A percentile compares a stretch with the other conserved stretches of the same genome.
Evolutionary conservation across 345 rosid genomes (phyloP).

Genomic region (Eucalyptus tenuipes): DNA sequence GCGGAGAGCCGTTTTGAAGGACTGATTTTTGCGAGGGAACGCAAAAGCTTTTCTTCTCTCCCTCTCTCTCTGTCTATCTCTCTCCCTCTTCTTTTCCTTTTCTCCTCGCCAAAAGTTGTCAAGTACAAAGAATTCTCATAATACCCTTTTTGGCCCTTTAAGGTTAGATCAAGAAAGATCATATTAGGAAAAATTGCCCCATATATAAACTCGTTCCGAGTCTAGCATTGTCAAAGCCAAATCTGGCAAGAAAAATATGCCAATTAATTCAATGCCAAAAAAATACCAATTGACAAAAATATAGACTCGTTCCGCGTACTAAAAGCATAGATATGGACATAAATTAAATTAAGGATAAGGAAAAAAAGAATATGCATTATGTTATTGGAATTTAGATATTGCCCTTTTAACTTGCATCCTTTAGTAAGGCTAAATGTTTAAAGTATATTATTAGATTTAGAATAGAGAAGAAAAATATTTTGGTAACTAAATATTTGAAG

Average conservation of each 20-base stretch:
- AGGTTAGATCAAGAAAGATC: background rate
- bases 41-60: background rate
- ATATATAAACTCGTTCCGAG: background rate
- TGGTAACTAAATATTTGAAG: background rate
- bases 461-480: background rate
- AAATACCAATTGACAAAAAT: background rate
- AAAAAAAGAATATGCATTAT: background rate
- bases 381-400: background rate
- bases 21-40: background rate
- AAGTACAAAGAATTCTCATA: background rate
- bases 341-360: background rate
- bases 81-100: background rate
- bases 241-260: background rate
- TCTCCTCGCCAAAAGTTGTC: background rate
- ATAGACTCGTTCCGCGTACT: rapidly evolving
- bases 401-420: background rate
- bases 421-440: background rate
- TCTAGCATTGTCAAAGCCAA: background rate
- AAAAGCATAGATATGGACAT: background rate
- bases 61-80: background rate
- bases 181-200: background rate
- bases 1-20: background rate
- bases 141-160: background rate
- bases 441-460: too few relatives aligned
- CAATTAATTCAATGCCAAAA: background rate